Percentiles rank a stretch among this genome's conserved stretches.
Conservation (phyloP, 192 early-diverging fungal species). For the Phlyctochytrium arcticum region DNA sequence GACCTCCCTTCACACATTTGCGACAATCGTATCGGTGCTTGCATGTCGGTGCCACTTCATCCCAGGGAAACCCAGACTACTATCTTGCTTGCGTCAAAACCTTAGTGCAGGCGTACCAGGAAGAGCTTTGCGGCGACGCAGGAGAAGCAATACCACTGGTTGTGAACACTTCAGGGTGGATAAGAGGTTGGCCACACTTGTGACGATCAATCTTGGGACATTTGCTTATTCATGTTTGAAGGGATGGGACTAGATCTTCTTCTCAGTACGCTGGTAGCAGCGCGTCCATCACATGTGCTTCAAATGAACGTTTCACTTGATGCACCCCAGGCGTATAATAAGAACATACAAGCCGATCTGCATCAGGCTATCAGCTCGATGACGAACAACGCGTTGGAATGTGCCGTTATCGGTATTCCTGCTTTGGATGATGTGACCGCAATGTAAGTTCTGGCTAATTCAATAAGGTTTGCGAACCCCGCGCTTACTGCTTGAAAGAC, state of each 20-base stretch:
- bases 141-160: constrained; percentile 66
- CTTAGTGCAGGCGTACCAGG: constrained; percentile 57
- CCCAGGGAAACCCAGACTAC: constrained; percentile 75
- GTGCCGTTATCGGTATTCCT: not conserved
- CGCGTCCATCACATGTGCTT: constrained; percentile 67
- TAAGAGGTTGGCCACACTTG: constrained; percentile 53
- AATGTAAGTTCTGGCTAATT: not conserved
- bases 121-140: constrained; percentile 24
- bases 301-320: constrained; percentile 34
- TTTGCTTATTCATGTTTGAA: constrained; percentile 20
- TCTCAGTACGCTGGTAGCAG: constrained; percentile 54
- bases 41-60: constrained; percentile 72
- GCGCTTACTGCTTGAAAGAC: constrained; percentile 12
- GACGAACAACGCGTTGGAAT: not conserved
- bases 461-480: not conserved
- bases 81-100: constrained; percentile 68
- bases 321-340: not conserved
- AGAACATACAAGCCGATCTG: constrained; percentile 23
- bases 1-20: constrained; percentile 76
- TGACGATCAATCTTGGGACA: not conserved
- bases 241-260: constrained; percentile 82
- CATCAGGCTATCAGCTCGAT: not conserved
- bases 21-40: constrained; percentile 58
- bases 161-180: constrained; percentile 94
- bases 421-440: not conserved